A percentile compares a stretch with the other conserved stretches of the same genome.
phyloP scores from a whole-genome alignment of 108 stramenopile species.

The Nitzschia sp. region DNA sequence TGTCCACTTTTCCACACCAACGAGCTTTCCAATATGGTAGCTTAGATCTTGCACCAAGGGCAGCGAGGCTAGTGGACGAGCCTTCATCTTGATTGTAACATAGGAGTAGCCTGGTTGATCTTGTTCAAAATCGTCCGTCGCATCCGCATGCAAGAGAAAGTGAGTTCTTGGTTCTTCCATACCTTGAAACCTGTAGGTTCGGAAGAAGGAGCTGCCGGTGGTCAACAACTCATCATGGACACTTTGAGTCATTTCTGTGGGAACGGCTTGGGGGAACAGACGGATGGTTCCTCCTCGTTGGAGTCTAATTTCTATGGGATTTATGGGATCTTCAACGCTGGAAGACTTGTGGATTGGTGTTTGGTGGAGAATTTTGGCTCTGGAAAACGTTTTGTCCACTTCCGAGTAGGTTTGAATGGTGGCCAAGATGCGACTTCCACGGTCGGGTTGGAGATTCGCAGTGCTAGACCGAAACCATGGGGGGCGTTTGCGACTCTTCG shows the following conservation, averaged over 20 bases:
- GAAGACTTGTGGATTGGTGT: background rate
- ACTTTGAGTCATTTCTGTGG: background rate
- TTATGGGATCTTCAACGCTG: background rate
- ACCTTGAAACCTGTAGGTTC: conserved; percentile 31
- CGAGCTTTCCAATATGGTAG: conserved; percentile 4
- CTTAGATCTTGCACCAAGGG: conserved; percentile 22
- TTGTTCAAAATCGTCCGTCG: conserved; percentile 12
- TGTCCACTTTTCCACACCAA: conserved; percentile 26
- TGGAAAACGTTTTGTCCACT: background rate
- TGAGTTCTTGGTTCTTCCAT: conserved; percentile 33
- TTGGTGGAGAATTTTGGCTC: background rate
- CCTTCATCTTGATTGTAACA: conserved; percentile 31
- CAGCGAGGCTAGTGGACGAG: conserved; percentile 17
- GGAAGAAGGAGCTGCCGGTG: conserved; percentile 4
- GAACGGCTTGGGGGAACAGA: conserved; percentile 8
- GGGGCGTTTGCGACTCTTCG: no score
- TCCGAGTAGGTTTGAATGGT: background rate
- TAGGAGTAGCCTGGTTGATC: conserved; percentile 37
- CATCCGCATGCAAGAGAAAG: conserved; percentile 31
- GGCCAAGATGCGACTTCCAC: background rate
- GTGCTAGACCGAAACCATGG: no score
- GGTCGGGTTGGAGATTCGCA: background rate
- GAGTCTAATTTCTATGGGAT: background rate
- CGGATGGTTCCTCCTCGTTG: background rate
- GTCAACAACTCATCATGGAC: conserved; percentile 15